Percentiles rank a stretch among this genome's conserved stretches.
Conservation (phyloP, 176 grass and related monocot genomes). For the Stipa capillata region DNA sequence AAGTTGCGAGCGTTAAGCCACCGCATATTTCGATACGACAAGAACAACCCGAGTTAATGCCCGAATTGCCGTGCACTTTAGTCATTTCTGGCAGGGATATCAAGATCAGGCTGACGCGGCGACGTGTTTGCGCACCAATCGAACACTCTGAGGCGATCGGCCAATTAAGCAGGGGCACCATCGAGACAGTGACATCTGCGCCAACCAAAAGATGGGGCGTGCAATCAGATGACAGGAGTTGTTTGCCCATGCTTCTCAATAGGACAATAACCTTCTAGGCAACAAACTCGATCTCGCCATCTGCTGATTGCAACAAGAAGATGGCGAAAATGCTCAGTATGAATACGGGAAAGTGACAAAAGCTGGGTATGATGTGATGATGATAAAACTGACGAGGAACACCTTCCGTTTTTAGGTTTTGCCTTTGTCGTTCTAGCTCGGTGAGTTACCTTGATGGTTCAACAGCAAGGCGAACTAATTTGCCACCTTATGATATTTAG, state of each 20-base stretch:
- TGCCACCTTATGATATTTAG: background rate
- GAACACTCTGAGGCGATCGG: background rate
- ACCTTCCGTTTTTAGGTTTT: background rate
- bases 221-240: background rate
- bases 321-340: background rate
- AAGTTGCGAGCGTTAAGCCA: background rate
- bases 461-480: background rate
- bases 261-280: background rate
- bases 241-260: background rate
- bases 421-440: background rate
- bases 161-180: background rate
- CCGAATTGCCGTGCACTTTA: constrained; percentile 21
- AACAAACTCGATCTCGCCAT: background rate
- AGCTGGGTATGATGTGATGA: background rate
- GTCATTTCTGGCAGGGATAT: background rate
- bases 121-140: background rate
- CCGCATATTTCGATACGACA: background rate
- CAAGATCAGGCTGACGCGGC: constrained; percentile 6
- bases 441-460: background rate
- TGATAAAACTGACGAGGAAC: background rate
- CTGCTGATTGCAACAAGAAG: background rate
- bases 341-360: background rate
- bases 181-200: background rate
- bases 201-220: background rate
- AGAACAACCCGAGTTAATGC: background rate